phyloP scores from a whole-genome alignment of 345 rosid species.

The Populus pruinosa region DNA sequence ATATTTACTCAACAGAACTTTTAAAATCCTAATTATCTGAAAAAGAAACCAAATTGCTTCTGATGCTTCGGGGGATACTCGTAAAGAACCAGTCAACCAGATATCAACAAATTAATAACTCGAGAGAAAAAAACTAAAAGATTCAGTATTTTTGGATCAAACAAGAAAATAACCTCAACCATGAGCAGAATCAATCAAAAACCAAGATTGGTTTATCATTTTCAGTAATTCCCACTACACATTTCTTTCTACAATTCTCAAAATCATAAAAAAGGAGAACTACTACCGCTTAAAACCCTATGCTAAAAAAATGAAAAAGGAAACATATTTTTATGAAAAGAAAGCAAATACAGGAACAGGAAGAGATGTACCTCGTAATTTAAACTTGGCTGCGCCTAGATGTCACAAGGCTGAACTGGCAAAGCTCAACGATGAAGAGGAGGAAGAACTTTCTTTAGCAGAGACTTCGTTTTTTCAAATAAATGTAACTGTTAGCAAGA shows the following conservation, averaged over 20 bases:
- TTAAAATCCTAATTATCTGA: not conserved
- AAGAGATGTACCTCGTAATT: not conserved
- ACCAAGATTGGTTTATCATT: not conserved
- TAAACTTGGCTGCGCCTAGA: too few relatives aligned
- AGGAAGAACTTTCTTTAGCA: too few relatives aligned
- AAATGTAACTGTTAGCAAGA: too few relatives aligned
- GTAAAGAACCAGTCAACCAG: not conserved
- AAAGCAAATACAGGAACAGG: not conserved
- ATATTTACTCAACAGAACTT: constrained; percentile 18
- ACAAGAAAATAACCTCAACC: not conserved
- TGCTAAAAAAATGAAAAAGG: too few relatives aligned
- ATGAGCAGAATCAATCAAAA: not conserved
- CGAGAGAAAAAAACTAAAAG: not conserved
- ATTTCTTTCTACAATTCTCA: not conserved
- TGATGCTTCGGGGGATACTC: not conserved
- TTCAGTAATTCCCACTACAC: not conserved
- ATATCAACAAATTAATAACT: not conserved
- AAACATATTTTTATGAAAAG: not conserved
- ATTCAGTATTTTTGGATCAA: not conserved
- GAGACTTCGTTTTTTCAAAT: too few relatives aligned
- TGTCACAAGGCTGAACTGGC: too few relatives aligned
- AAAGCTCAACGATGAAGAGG: too few relatives aligned
- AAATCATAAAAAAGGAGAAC: not conserved
- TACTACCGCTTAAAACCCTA: not conserved
- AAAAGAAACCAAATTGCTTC: not conserved